These are phyloP conservation scores for Penicillium argentinense DNA, from an alignment of 495 filamentous ascomycete species.

Conservation along the genomic window DNA sequence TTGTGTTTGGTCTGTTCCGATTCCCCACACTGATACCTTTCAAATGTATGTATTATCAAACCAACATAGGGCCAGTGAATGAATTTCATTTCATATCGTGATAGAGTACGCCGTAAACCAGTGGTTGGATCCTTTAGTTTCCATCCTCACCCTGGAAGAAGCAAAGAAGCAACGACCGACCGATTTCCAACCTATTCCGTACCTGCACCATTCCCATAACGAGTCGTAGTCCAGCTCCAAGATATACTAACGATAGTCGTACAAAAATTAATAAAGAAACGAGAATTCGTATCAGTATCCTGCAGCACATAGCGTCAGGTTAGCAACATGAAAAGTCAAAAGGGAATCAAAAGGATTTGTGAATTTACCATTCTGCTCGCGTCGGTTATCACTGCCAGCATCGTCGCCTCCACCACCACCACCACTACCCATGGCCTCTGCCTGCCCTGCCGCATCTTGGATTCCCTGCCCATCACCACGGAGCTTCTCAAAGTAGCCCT, in stretches of 20 bases:
- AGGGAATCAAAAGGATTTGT: not conserved
- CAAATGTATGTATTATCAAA: not conserved
- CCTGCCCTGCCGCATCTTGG: conserved; percentile 40
- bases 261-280: no score
- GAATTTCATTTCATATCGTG: not conserved
- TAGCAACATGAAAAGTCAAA: conserved; percentile 14
- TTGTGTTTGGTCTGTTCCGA: not conserved
- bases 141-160: no score
- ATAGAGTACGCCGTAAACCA: no score
- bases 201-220: no score
- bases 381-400: conserved; percentile 22
- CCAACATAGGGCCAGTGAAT: not conserved
- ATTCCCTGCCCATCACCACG: conserved; percentile 76
- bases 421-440: conserved; percentile 23
- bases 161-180: no score
- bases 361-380: conserved; percentile 42
- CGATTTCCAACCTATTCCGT: no score
- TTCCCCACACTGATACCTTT: conserved; percentile 9
- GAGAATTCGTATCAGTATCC: conserved; percentile 11
- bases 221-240: no score
- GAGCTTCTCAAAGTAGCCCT: conserved; percentile 89
- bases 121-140: no score
- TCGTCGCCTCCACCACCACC: conserved; percentile 18
- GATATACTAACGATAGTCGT: no score
- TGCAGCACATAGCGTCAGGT: conserved; percentile 2